Percentiles rank a stretch among this genome's conserved stretches.
phyloP scores from a whole-genome alignment of 805 yeast species.

The Tetrapisispora namnaoensis region DNA sequence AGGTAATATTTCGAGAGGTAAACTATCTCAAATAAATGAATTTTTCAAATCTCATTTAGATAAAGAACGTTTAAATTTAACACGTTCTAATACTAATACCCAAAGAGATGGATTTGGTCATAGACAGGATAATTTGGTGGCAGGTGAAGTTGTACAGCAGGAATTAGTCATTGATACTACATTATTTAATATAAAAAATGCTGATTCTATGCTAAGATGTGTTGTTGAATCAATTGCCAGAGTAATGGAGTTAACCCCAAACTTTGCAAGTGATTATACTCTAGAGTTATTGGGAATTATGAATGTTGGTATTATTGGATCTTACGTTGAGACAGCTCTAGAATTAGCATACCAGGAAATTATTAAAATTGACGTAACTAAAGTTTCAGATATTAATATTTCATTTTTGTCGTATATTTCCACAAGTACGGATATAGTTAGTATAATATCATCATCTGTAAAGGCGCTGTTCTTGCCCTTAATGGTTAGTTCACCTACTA shows the following conservation, averaged over 20 bases:
- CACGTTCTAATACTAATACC: conserved; percentile 9
- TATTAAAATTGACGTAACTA: conserved; percentile 28
- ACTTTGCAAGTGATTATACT: conserved; percentile 50
- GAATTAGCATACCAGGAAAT: conserved; percentile 53
- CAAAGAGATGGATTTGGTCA: neutral
- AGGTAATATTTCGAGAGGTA: conserved; percentile 16
- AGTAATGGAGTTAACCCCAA: conserved; percentile 61
- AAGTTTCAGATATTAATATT: conserved; percentile 32
- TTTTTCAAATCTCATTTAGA: conserved; percentile 48
- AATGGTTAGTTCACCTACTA: conserved; percentile 47
- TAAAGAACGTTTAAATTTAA: conserved; percentile 31
- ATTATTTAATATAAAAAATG: conserved; percentile 33
- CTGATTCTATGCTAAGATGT: conserved; percentile 57
- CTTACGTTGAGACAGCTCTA: conserved; percentile 64
- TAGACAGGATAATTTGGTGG: neutral
- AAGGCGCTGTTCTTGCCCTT: conserved; percentile 70
- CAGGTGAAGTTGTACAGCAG: neutral
- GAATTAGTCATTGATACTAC: conserved; percentile 1
- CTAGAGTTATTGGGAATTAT: conserved; percentile 58
- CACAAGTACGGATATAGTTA: conserved; percentile 48
- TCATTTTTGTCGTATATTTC: conserved; percentile 41
- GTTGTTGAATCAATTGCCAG: conserved; percentile 73
- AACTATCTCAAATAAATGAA: conserved; percentile 43
- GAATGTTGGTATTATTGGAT: conserved; percentile 58
- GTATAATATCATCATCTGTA: conserved; percentile 59